Base-by-base conservation (phyloP, 306 rosid species). In the Sphenostylis stenocarpa region DNA sequence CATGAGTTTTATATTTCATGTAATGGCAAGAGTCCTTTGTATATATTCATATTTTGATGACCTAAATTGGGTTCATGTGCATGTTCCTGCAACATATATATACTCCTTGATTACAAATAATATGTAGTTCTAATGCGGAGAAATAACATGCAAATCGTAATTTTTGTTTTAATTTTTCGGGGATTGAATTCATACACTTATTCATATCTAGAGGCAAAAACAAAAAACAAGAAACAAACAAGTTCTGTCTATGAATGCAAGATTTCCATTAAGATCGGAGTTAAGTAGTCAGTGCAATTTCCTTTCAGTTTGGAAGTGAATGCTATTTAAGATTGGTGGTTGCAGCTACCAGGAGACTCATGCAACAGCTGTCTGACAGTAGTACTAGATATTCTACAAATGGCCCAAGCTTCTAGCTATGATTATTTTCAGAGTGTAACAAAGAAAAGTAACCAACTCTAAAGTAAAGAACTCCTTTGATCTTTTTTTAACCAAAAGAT, bases 271-370 rank as follows among this genome's bases (percentile, higher is more conserved):
- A 49, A 29, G 28, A 17, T 48, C 1, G 0, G 47, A 70, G 13
- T 70, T 43, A 9, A 67, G 33, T 56, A 8, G 55, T 39, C 2
- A n/a, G 63, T 23, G 53, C 13, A 72, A 57, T 73, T 57, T 41
- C 77, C 67, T 23, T 56, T 73, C 67, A 41, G 26, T 24, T 16
- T 72, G 13, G 39, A 7, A 64, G 39, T 23, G 45, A 72, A 72
- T 24, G 19, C 26, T 39, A 72, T 55, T 26, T 4, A 52, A 38
- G 77, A 56, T 43, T 39, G 67, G 77, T 72, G 77, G 77, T 72
- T 72, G 55, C 43, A 56, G 66, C 77, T 72, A 72, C 67, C 67
- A 6, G 53, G n/a, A 53, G 39, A 38, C 53, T 51, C 41, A 52
- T 24, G 43, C 55, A 39, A 38, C 52, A 10, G 20, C 19, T 71